phyloP scores from a whole-genome alignment of 2,329 filamentous ascomycete species.

The Penicillium sp. region DNA sequence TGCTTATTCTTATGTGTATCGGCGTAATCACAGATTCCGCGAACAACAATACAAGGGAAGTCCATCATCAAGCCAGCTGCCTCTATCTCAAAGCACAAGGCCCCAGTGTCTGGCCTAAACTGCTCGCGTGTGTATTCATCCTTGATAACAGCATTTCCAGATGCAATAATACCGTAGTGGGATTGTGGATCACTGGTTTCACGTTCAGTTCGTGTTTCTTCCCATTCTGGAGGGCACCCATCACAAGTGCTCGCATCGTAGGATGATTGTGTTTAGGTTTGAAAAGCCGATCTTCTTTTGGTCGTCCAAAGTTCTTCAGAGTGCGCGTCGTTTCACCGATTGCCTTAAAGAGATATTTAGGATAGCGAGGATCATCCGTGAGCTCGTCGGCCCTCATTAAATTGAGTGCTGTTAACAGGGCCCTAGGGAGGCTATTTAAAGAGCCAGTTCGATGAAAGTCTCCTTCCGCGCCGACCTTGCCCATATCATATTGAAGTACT shows the following conservation, averaged over 20 bases:
- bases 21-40: constrained; percentile 20
- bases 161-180: constrained; percentile 24
- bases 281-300: constrained; percentile 12
- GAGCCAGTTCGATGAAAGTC: too few relatives aligned
- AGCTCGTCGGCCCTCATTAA: background rate
- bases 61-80: background rate
- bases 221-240: background rate
- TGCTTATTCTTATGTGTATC: constrained; percentile 18
- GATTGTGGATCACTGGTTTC: background rate
- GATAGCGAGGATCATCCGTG: constrained; percentile 6
- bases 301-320: constrained; percentile 6
- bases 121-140: constrained; percentile 10
- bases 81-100: constrained; percentile 19
- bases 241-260: background rate
- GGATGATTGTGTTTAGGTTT: constrained; percentile 4
- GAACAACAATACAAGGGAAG: constrained; percentile 18
- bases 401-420: too few relatives aligned
- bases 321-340: constrained; percentile 4
- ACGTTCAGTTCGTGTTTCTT: background rate
- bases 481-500: background rate
- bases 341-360: constrained; percentile 5
- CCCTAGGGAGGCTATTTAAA: too few relatives aligned
- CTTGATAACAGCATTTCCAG: constrained; percentile 17
- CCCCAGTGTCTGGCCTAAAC: background rate
- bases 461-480: too few relatives aligned